Evolutionary conservation across 1,139 yeast species (phyloP).

Genomic region (Meyerozyma smithsonii): DNA sequence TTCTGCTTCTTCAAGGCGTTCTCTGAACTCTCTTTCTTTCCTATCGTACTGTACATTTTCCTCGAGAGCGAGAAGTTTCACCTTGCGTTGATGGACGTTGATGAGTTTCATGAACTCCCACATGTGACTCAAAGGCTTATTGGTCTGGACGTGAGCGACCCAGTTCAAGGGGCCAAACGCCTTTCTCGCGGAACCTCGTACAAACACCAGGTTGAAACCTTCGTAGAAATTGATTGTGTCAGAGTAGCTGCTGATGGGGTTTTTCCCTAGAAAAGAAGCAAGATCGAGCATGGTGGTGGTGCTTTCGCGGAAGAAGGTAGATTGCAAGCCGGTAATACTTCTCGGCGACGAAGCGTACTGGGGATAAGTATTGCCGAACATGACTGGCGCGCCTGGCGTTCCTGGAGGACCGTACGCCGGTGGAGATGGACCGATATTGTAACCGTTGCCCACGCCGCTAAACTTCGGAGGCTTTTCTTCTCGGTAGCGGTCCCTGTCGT

Average conservation of each 20-base stretch:
- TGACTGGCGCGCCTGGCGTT: too few relatives aligned
- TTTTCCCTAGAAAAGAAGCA: constrained; percentile 1
- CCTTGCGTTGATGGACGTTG: constrained; percentile 1
- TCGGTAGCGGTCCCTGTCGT: too few relatives aligned
- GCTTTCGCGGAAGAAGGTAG: too few relatives aligned
- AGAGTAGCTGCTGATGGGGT: constrained; percentile 14
- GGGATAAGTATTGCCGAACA: too few relatives aligned
- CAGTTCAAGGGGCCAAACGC: constrained; percentile 35
- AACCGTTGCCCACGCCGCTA: too few relatives aligned
- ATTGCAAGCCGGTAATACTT: too few relatives aligned
- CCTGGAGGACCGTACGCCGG: too few relatives aligned
- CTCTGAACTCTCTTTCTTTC: neutral
- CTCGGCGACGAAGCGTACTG: too few relatives aligned
- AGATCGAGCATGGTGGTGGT: neutral
- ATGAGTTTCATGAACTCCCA: constrained; percentile 8
- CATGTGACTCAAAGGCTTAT: constrained; percentile 14
- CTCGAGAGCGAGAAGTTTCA: constrained; percentile 1
- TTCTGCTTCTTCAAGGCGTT: constrained; percentile 1
- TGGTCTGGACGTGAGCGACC: constrained; percentile 26
- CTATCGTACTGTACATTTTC: neutral
- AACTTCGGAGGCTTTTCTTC: too few relatives aligned
- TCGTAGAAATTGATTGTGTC: constrained; percentile 31
- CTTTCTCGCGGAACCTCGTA: constrained; percentile 12
- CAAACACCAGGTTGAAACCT: constrained; percentile 24
- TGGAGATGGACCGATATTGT: too few relatives aligned